Conservation (phyloP, 305 asterid species). For the Andrographis paniculata region DNA sequence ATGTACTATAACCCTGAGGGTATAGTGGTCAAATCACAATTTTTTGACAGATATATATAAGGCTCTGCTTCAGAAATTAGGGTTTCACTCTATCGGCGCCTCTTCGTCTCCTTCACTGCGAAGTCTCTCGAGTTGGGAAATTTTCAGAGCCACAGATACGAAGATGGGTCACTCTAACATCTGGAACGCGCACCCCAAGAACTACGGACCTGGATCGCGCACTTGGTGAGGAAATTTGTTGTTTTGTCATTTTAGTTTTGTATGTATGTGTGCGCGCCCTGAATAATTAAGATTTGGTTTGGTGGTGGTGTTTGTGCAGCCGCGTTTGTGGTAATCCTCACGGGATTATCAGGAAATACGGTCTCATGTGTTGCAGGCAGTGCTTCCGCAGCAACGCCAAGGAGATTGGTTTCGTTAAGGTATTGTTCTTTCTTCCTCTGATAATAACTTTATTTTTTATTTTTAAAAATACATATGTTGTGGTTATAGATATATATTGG, state of each 20-base stretch:
- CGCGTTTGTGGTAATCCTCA: constrained; percentile 49
- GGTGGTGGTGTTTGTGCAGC: constrained; percentile 18
- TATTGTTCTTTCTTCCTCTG: not conserved
- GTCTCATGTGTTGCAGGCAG: constrained; percentile 55
- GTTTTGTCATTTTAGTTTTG: not conserved
- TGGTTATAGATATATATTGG: too few species aligned
- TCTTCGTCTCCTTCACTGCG: not conserved
- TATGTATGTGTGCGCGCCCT: too few species aligned
- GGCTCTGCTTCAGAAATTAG: too few species aligned
- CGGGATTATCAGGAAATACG: constrained; percentile 42
- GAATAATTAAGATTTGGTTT: too few species aligned
- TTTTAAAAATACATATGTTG: too few species aligned
- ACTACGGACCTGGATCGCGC: constrained; percentile 43
- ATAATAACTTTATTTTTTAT: too few species aligned
- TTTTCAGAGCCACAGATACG: not conserved
- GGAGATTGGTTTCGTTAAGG: constrained; percentile 57
- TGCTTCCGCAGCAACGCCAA: constrained; percentile 59
- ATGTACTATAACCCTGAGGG: too few species aligned
- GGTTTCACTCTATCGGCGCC: constrained; percentile 1
- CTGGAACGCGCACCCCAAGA: constrained; percentile 45
- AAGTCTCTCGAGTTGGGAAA: not conserved
- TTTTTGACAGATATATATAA: too few species aligned
- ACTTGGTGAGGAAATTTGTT: constrained; percentile 24
- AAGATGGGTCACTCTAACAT: constrained; percentile 39
- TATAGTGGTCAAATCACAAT: too few species aligned